These are phyloP conservation scores for Nepenthes alata DNA, from an alignment of 179 eudicot genomes.

Conservation along the genomic window DNA sequence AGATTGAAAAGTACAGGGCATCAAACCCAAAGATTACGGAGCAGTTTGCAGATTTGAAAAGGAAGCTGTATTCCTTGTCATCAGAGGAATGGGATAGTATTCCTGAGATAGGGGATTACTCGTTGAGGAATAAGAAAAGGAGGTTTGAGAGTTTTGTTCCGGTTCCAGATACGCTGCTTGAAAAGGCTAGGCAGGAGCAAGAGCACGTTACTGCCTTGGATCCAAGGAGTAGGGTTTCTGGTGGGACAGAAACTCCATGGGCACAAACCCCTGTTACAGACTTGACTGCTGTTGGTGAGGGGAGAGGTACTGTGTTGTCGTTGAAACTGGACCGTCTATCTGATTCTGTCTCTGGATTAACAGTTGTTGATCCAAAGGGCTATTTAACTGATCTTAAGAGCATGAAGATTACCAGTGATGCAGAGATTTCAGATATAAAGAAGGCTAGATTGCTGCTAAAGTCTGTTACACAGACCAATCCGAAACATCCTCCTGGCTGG, in stretches of 20 bases:
- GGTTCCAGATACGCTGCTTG: constrained; percentile 75
- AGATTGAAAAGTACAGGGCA: constrained; percentile 81
- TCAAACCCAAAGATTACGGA: constrained; percentile 85
- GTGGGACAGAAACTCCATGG: constrained; percentile 91
- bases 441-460: constrained; percentile 76
- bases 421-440: constrained; percentile 81
- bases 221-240: constrained; percentile 73
- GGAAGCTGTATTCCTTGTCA: constrained; percentile 57
- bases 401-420: constrained; percentile 93
- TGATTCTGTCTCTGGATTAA: constrained; percentile 75
- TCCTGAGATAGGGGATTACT: constrained; percentile 86
- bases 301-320: constrained; percentile 83
- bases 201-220: constrained; percentile 86
- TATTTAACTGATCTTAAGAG: constrained; percentile 85
- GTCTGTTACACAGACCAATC: constrained; percentile 71
- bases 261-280: constrained; percentile 83
- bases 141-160: constrained; percentile 90
- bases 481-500: constrained; percentile 94
- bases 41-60: constrained; percentile 84
- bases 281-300: constrained; percentile 94
- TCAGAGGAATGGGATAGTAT: constrained; percentile 75
- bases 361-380: constrained; percentile 90
- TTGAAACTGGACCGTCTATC: constrained; percentile 74
- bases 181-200: constrained; percentile 89
- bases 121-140: constrained; percentile 76